These are phyloP conservation scores for Fusarium sp. DNA, from an alignment of 2,329 filamentous ascomycete genomes.

Conservation along the genomic window DNA sequence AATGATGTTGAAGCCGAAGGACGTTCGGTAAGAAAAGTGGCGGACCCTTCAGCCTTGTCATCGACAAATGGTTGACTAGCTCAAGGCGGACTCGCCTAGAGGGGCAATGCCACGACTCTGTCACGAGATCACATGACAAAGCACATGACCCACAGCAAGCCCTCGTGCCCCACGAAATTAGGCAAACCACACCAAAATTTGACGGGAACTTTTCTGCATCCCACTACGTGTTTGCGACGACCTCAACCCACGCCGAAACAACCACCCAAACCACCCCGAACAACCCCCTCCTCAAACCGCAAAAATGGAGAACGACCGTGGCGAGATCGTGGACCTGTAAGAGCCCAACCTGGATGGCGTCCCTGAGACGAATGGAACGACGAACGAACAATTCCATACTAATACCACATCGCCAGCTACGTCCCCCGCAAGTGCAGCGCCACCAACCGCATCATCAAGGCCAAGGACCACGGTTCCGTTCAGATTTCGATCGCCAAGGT, in stretches of 20 bases:
- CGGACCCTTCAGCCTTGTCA: slow-evolving; percentile 22
- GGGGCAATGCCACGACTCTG: slow-evolving; percentile 42
- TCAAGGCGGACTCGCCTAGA: neutral
- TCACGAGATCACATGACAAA: slow-evolving; percentile 55
- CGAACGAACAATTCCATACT: slow-evolving; percentile 46
- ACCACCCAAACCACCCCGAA: slow-evolving; percentile 51
- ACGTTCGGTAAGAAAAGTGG: slow-evolving; percentile 22
- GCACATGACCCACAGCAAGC: slow-evolving; percentile 57
- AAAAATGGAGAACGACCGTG: slow-evolving; percentile 99
- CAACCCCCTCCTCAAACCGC: slow-evolving; percentile 54
- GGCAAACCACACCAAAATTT: slow-evolving; percentile 54
- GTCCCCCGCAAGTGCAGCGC: slow-evolving; percentile 99
- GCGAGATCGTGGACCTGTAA: slow-evolving; percentile 99
- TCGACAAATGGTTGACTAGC: slow-evolving; percentile 26
- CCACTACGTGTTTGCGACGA: slow-evolving; percentile 52
- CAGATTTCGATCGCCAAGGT: slow-evolving; percentile 98
- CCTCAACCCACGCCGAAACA: slow-evolving; percentile 51
- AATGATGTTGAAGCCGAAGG: slow-evolving; percentile 40
- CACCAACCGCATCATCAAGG: slow-evolving; percentile 99
- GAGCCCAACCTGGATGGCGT: slow-evolving; percentile 55
- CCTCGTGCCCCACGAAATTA: slow-evolving; percentile 58
- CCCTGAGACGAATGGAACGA: slow-evolving; percentile 1
- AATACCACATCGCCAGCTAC: slow-evolving; percentile 74
- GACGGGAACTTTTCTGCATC: slow-evolving; percentile 48
- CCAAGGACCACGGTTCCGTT: slow-evolving; percentile 99